phyloP scores from a whole-genome alignment of 2,329 filamentous ascomycete species.

The Pseudomassariella vexata region DNA sequence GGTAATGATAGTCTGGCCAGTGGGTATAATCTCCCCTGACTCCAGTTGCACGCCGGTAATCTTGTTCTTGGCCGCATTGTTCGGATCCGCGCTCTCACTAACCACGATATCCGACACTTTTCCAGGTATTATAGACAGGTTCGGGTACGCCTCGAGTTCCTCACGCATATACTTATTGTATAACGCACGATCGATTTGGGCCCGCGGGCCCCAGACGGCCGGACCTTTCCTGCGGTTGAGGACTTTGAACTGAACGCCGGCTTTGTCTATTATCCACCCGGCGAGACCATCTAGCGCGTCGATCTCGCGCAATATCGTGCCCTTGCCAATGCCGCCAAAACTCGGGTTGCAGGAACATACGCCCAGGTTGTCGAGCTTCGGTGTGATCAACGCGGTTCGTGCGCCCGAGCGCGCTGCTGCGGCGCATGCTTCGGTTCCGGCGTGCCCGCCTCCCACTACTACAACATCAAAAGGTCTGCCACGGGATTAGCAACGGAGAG shows the following conservation, averaged over 20 bases:
- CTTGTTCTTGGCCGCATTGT: slow-evolving; percentile 52
- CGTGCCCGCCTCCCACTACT: slow-evolving; percentile 93
- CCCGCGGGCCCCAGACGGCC: slow-evolving; percentile 93
- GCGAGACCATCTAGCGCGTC: slow-evolving; percentile 91
- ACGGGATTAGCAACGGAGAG: background rate
- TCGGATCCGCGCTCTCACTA: slow-evolving; percentile 46
- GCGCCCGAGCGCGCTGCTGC: slow-evolving; percentile 86
- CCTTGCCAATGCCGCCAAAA: slow-evolving; percentile 97
- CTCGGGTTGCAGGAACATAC: slow-evolving; percentile 96
- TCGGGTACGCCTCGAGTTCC: slow-evolving; percentile 72
- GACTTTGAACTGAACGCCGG: slow-evolving; percentile 88
- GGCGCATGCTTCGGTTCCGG: slow-evolving; percentile 87
- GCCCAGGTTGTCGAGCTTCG: slow-evolving; percentile 80
- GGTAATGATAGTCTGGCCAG: slow-evolving; percentile 82
- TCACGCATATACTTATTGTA: slow-evolving; percentile 90
- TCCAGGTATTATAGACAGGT: slow-evolving; percentile 74
- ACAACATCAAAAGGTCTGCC: slow-evolving; percentile 81
- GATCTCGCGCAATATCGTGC: slow-evolving; percentile 90
- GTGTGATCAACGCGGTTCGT: slow-evolving; percentile 83
- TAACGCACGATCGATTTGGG: slow-evolving; percentile 86
- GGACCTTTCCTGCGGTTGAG: slow-evolving; percentile 87
- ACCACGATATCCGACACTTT: slow-evolving; percentile 91
- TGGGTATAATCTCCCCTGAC: slow-evolving; percentile 76
- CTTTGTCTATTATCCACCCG: slow-evolving; percentile 84
- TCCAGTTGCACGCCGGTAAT: slow-evolving; percentile 85